A percentile compares a stretch with the other conserved stretches of the same genome.
Evolutionary conservation across 257 asterid species (phyloP).

Genomic region (Lithospermum erythrorhizon): DNA sequence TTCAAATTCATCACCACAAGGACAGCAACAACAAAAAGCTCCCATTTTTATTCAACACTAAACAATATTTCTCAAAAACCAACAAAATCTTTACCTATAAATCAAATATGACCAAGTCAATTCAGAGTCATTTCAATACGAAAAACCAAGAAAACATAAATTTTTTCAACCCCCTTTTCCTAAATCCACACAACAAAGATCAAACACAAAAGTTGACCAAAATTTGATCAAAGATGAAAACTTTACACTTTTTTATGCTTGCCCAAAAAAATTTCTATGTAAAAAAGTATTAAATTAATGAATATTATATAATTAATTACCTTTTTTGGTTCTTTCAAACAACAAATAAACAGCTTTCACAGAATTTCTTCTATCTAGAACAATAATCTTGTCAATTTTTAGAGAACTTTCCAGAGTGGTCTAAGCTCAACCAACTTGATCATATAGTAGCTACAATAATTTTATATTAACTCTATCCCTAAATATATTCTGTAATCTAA

Average conservation of each 20-base stretch:
- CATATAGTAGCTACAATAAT: neutral
- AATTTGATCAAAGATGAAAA: neutral
- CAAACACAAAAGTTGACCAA: neutral
- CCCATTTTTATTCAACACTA: conserved; percentile 9
- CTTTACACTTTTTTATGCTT: neutral
- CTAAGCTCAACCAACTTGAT: neutral
- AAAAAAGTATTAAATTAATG: neutral
- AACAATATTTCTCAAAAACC: neutral
- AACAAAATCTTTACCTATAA: neutral
- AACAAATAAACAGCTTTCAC: neutral
- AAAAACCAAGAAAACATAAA: no score
- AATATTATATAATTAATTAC: no score
- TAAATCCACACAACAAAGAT: neutral
- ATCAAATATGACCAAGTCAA: neutral
- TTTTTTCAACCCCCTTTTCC: no score
- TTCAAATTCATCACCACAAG: conserved; percentile 9
- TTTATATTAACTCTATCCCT: no score
- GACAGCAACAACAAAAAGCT: conserved; percentile 17
- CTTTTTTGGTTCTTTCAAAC: neutral
- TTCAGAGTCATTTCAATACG: neutral
- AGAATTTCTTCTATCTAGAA: no score
- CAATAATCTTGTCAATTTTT: neutral
- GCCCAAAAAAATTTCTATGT: no score
- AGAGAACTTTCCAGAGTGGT: neutral
- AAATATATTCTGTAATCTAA: no score